Evolutionary conservation across 1,284 basidiomycete genomes (phyloP).

Genomic region (Cryptococcus neoformans): DNA sequence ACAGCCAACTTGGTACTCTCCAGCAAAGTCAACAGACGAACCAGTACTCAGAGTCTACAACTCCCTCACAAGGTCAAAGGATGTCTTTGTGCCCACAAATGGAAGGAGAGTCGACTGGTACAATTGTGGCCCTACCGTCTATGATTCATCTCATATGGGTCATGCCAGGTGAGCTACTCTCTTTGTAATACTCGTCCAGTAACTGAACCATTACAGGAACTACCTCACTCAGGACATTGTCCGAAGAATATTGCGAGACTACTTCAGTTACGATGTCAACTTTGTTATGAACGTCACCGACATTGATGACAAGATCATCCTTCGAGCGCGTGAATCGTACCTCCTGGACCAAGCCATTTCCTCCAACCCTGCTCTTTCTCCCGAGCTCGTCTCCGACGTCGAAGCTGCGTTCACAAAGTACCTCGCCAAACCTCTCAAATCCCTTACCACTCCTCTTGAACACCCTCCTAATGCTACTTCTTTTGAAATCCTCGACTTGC

Average conservation of each 20-base stretch:
- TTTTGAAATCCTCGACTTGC: conserved; percentile 54
- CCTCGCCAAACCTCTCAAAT: conserved; percentile 59
- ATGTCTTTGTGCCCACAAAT: conserved; percentile 74
- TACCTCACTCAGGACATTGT: conserved; percentile 98
- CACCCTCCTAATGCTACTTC: conserved; percentile 54
- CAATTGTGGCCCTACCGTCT: conserved; percentile 99
- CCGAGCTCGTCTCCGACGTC: conserved; percentile 30
- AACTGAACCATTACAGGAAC: conserved; percentile 59
- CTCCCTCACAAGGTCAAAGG: conserved; percentile 89
- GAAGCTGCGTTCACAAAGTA: conserved; percentile 53
- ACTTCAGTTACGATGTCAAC: conserved; percentile 96
- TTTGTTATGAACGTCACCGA: conserved; percentile 99
- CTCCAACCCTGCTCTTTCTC: conserved; percentile 38
- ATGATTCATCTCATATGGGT: conserved; percentile 98
- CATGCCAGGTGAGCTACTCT: conserved; percentile 74
- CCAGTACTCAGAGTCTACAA: conserved; percentile 81
- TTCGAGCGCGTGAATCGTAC: conserved; percentile 80
- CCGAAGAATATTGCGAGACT: conserved; percentile 87
- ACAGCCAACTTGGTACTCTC: conserved; percentile 47
- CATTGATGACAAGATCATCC: conserved; percentile 98
- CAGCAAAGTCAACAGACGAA: conserved; percentile 29
- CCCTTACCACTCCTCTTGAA: conserved; percentile 60
- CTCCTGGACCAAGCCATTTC: conserved; percentile 55
- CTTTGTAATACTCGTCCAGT: too few species aligned
- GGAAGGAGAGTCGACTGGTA: conserved; percentile 97